phyloP scores from a whole-genome alignment of 2,329 filamentous ascomycete genomes.

The Xylaria arbuscula region DNA sequence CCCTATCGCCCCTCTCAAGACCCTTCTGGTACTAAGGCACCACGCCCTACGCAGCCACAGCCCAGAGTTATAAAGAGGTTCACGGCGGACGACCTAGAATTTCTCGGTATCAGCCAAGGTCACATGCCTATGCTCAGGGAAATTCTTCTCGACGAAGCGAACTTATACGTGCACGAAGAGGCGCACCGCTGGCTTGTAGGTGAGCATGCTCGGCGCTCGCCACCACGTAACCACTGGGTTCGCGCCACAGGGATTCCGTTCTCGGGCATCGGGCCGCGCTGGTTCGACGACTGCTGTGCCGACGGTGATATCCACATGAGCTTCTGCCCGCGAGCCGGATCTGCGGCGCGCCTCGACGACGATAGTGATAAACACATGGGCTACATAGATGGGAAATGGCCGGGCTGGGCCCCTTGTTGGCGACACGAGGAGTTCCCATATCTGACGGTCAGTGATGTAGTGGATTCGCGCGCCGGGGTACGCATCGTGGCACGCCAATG shows the following conservation, averaged over 20 bases:
- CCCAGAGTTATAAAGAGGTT: conserved; percentile 63
- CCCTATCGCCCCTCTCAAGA: conserved; percentile 63
- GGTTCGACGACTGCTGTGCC: conserved; percentile 60
- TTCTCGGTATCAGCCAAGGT: conserved; percentile 64
- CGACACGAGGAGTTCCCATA: conserved; percentile 65
- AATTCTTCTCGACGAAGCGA: conserved; percentile 61
- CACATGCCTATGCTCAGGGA: conserved; percentile 61
- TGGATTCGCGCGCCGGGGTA: conserved; percentile 59
- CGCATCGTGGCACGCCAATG: conserved; percentile 59
- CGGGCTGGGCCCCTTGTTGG: conserved; percentile 61
- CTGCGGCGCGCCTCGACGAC: conserved; percentile 50
- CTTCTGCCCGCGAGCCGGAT: conserved; percentile 56
- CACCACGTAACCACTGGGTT: conserved; percentile 58
- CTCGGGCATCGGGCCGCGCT: conserved; percentile 59
- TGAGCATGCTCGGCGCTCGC: conserved; percentile 55
- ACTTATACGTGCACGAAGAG: conserved; percentile 68
- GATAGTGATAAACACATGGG: conserved; percentile 32
- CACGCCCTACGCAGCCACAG: conserved; percentile 46
- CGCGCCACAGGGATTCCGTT: conserved; percentile 66
- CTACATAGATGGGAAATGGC: conserved; percentile 39
- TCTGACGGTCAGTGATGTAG: conserved; percentile 59
- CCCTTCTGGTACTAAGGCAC: conserved; percentile 55
- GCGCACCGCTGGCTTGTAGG: conserved; percentile 62
- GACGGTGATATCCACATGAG: conserved; percentile 55
- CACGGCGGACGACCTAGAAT: conserved; percentile 62